Base-by-base conservation (phyloP, 176 grass and related monocot species). In the Pharus latifolius region DNA sequence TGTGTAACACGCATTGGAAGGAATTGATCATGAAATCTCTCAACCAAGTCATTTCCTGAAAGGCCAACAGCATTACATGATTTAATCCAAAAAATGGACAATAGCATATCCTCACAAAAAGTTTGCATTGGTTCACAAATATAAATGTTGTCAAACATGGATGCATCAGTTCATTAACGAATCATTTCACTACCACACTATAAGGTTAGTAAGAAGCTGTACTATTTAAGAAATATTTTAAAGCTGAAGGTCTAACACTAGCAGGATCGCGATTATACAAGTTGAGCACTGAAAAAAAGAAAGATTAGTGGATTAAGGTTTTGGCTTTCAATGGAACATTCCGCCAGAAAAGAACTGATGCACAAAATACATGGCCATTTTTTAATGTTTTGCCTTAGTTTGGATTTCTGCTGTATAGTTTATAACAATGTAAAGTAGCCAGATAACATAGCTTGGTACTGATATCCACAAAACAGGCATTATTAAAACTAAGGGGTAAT, bases 21-120 rank as follows among this genome's bases (percentile, higher is more conserved):
- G 74, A 97, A 97, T 52, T 97, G 93, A 85, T 97, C 89, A 62
- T 64, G 80, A 83, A 97, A 97, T 67, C 89, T 88, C 79, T 97
- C 89, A 10, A 83, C 73, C 83, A 97, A 87, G 80, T 97, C 80
- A 64, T 91, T 92, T 64, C 86, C 93, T 97, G 84, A 60, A 90
- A 90, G 55, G 17, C 11, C 60, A 79, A 32, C 58, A 69, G 25
- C 20, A 53, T 63, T 67, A 52, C 54, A 61, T 44, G 12, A 52
- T 10, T 58, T 33, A 7, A 83, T 75, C 32, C 23, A 68, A 32
- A 47, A 13, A 7, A 24, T 23, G n/a, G 13, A 32, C 3, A 63
- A 29, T 0, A 20, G 20, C 58, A 38, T 38, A 41, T 57, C 38
- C 19, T 44, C 37, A 72, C 56, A 42, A 5, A 54, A 70, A 63